These are phyloP conservation scores for Orbilia oligospora DNA, from an alignment of 2,329 filamentous ascomycete genomes.

Conservation along the genomic window DNA sequence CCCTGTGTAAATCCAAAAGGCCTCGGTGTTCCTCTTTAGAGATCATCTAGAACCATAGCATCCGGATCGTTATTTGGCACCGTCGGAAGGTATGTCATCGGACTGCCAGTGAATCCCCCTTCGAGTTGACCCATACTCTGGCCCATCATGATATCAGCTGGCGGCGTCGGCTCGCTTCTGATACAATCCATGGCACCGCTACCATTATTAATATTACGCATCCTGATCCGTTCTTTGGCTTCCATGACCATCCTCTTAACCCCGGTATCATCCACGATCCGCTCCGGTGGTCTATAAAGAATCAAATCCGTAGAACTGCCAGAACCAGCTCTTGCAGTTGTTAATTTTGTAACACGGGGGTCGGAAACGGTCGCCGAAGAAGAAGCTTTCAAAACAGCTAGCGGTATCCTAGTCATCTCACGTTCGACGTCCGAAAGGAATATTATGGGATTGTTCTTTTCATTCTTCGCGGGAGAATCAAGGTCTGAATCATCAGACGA, in stretches of 20 bases:
- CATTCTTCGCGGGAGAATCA: constrained; percentile 73
- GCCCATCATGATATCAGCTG: constrained; percentile 38
- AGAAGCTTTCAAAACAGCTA: constrained; percentile 69
- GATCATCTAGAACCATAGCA: constrained; percentile 77
- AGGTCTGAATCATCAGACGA: constrained; percentile 78
- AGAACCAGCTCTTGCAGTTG: constrained; percentile 71
- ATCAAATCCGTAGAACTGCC: constrained; percentile 71
- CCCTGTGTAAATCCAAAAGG: background rate
- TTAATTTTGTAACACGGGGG: constrained; percentile 68
- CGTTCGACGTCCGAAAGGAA: constrained; percentile 90
- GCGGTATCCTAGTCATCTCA: constrained; percentile 80
- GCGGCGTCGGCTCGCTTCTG: constrained; percentile 15
- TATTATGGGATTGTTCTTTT: constrained; percentile 75
- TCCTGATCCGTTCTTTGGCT: constrained; percentile 77
- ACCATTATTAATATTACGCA: constrained; percentile 70
- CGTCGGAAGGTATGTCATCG: constrained; percentile 53
- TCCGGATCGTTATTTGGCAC: constrained; percentile 70
- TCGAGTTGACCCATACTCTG: constrained; percentile 41
- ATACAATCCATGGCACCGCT: constrained; percentile 63
- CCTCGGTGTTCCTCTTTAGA: constrained; percentile 3
- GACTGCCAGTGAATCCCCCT: constrained; percentile 64
- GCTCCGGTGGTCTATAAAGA: constrained; percentile 85
- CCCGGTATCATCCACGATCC: constrained; percentile 80
- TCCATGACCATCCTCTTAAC: constrained; percentile 89
- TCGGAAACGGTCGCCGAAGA: constrained; percentile 71